Base-by-base conservation (phyloP, 176 grass and related monocot genomes). In the Aegilops tauschii region DNA sequence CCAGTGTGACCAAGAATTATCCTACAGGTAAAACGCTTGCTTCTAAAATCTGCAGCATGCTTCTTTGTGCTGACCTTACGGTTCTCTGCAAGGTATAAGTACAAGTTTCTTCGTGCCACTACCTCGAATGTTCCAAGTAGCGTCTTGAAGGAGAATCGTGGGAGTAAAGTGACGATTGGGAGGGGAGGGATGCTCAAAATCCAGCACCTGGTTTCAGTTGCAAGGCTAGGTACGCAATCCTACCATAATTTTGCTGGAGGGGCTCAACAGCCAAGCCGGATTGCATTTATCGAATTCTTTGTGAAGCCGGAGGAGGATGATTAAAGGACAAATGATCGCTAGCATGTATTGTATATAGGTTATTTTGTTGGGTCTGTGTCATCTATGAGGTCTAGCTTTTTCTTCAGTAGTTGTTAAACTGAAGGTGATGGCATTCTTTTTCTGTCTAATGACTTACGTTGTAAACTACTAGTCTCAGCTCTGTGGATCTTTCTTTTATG, bases 181-280 rank as follows among this genome's bases (percentile, higher is more conserved):
- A 92, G 88, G 84, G 94, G 94, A 68, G 97, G 94, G 76, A 94
- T 99, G 92, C 90, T 96, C 20, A 99, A 99, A 90, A 83, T 99
- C 81, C 97, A 99, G 83, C 94, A 99, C 71, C 85, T 99, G 25
- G 89, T 97, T 88, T 96, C 94, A 16, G 92, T 96, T 77, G 89
- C 77, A 42, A 93, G 91, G 65, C 47, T 80, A 82, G 90, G 87
- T 65, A 84, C 85, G 70, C 89, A 78, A 30, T 87, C 94, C 74
- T 81, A 83, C n/a, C 86, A 87, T 30, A 86, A 72, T 63, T 91
- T 88, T 89, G 44, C 72, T 37, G 86, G 85, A 52, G 88, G 85
- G 40, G 47, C 73, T 61, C 89, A 87, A 35, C 90, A 93, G 29
- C 91, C 90, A 49, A 94, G 92, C 84, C 92, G 90, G 36, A 99